These are phyloP conservation scores for Lactarius evosmus DNA, from an alignment of 768 basidiomycete genomes.

Conservation along the genomic window DNA sequence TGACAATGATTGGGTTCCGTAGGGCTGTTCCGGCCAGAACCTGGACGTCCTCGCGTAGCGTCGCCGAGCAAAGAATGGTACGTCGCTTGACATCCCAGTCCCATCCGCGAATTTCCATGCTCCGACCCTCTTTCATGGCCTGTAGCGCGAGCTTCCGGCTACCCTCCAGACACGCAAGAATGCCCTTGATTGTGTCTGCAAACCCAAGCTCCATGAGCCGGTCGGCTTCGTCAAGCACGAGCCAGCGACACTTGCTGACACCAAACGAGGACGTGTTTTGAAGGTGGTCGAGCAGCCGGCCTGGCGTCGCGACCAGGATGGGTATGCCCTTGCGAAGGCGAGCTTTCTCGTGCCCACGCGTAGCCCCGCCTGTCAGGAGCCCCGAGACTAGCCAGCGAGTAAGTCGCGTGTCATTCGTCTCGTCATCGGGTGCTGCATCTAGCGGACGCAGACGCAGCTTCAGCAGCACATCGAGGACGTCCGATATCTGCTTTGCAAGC, in stretches of 20 bases:
- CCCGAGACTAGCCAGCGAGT: slow-evolving; percentile 95
- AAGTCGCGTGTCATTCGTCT: slow-evolving; percentile 44
- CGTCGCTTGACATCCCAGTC: slow-evolving; percentile 75
- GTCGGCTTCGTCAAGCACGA: slow-evolving; percentile 96
- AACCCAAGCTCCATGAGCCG: slow-evolving; percentile 97
- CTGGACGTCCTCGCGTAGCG: slow-evolving; percentile 92
- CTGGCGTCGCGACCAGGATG: slow-evolving; percentile 93
- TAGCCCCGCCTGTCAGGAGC: slow-evolving; percentile 90
- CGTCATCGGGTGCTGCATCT: slow-evolving; percentile 50
- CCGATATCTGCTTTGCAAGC: slow-evolving; percentile 93
- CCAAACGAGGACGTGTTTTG: slow-evolving; percentile 94
- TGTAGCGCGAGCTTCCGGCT: slow-evolving; percentile 67
- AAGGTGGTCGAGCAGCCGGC: slow-evolving; percentile 91
- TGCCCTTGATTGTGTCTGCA: slow-evolving; percentile 90
- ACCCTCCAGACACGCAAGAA: slow-evolving; percentile 83
- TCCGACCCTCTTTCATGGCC: slow-evolving; percentile 63
- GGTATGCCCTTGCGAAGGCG: slow-evolving; percentile 91
- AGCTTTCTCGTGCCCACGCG: slow-evolving; percentile 92
- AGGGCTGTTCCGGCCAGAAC: slow-evolving; percentile 84
- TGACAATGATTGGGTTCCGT: slow-evolving; percentile 77
- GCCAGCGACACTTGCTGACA: slow-evolving; percentile 90
- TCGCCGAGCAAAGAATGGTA: slow-evolving; percentile 94
- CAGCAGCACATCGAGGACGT: slow-evolving; percentile 84
- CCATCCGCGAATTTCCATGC: slow-evolving; percentile 77
- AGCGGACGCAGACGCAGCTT: slow-evolving; percentile 66